Base-by-base conservation (phyloP, 2,329 filamentous ascomycete species). In the Westerdykella sp. region DNA sequence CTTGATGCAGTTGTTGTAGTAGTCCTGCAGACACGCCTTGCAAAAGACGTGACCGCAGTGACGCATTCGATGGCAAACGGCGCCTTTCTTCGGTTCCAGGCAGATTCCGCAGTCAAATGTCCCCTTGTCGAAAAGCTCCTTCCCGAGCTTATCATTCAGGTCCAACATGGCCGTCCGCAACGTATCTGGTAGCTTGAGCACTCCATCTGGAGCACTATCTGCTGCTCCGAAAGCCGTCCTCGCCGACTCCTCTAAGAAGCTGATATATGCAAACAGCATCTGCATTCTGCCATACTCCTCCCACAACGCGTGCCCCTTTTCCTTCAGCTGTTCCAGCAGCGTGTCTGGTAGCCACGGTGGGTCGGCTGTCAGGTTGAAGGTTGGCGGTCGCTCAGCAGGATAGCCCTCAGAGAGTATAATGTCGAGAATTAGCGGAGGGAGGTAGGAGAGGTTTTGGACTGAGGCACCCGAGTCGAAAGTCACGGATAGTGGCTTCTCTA, bases 1-100 rank as follows among this genome's bases (percentile, higher is more conserved):
- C 0, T 74, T 80, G 56, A 98, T 96, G 52, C 87, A 89, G 50
- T 81, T 83, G 54, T 84, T 87, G 74, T 95, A 97, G 55, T 91
- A 96, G 55, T 91, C 87, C 49, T 87, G 84, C 2, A 98, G 73
- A 59, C 93, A 98, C n/a, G 80, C 68, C 14, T 84, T 71, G 65
- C 93, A 98, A 61, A 97, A 98, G 31, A 97, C 88, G 62, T 98
- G 91, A 0, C 80, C 81, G 65, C 93, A 98, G 45, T 84, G 81
- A 37, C 85, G 69, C 75, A 97, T 83, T 34, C 80, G 79, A 69
- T 97, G 85, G 63, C 93, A 97, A 10, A 74, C 77, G 0, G 72
- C 68, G 1, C 93, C 93, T 63, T 94, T 96, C 67, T 95, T 95
- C 0, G 89, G 89, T 65, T 97, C 91, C 37, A 96, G 69, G 61